These are phyloP conservation scores for Emydomyces testavorans DNA, from an alignment of 2,329 filamentous ascomycete genomes.

Conservation along the genomic window DNA sequence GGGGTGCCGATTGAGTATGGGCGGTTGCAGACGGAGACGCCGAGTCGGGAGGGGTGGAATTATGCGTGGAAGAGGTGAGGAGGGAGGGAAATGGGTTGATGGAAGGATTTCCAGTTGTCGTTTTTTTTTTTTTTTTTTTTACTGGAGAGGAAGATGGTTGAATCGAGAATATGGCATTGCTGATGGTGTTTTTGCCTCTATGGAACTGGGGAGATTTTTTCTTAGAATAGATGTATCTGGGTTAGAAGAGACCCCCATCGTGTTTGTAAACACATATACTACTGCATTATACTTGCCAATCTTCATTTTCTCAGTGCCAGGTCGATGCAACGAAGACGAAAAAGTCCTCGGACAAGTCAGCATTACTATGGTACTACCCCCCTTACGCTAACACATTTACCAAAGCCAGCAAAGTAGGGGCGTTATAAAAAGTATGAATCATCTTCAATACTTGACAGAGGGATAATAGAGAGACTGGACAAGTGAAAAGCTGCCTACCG, in stretches of 20 bases:
- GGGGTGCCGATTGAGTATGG: constrained; percentile 85
- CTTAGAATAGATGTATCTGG: background rate
- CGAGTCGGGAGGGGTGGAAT: constrained; percentile 73
- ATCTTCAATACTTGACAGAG: no score
- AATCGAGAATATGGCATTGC: no score
- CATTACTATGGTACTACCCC: no score
- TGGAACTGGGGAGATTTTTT: background rate
- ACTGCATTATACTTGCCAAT: background rate
- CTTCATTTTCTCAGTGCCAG: background rate
- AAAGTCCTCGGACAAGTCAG: no score
- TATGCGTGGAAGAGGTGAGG: constrained; percentile 66
- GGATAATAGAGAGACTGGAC: no score
- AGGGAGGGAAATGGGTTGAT: constrained; percentile 15
- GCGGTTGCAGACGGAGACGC: constrained; percentile 62
- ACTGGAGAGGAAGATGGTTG: background rate
- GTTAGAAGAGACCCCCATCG: background rate
- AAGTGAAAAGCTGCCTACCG: no score
- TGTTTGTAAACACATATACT: background rate
- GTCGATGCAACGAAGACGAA: no score
- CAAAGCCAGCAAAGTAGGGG: no score
- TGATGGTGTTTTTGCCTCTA: background rate
- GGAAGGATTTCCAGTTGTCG: background rate
- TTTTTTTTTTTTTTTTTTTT: background rate
- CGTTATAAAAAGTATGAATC: no score
- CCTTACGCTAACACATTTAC: no score